Evolutionary conservation across 805 yeast genomes (phyloP), one percentile per base, ranked within the genome.

Genomic region (Yarrowia keelungensis): DNA sequence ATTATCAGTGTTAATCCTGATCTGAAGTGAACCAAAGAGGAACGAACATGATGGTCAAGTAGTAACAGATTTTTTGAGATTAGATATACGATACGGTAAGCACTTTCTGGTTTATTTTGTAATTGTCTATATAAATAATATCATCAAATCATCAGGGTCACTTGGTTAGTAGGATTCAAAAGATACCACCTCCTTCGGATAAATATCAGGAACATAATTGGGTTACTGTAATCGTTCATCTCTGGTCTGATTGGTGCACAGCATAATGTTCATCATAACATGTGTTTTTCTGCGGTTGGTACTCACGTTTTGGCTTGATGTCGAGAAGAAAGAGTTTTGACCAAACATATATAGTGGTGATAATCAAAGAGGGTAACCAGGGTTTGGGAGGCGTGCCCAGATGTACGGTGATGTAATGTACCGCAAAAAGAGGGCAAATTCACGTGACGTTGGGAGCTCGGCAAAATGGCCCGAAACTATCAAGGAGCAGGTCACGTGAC

Each of bases 211-310:
- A 42, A 56, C 64, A 26, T 56, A 22, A 56, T 53, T 56, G 64
- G 64, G 64, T 56, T 42, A 56, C 64, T 56, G 64, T 56, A 59
- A 59, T 59, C 65, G 65, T 35, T 56, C 65, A 59, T 59, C 64
- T 59, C 50, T n/a, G 65, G 51, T 59, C 65, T 45, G 65, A 59
- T 59, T 59, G 65, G 65, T 59, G 65, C 65, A 59, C 65, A 59
- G 65, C 65, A 59, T 59, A 56, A 59, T 59, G 65, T 43, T 59
- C 65, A 59, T 59, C 65, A 59, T 59, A 59, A 45, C 65, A 59
- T 35, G 3, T 1, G 26, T 8, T 1, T 26, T 26, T 5, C 3
- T 26, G n/a, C 9, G 2, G 32, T 45, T 59, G 43, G 51, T 59
- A 59, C 65, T 59, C 65, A 59, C 65, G 45, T 45, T 59, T 59